Conservation (phyloP, 1,139 yeast species). For the Geotrichum bryndzae region DNA sequence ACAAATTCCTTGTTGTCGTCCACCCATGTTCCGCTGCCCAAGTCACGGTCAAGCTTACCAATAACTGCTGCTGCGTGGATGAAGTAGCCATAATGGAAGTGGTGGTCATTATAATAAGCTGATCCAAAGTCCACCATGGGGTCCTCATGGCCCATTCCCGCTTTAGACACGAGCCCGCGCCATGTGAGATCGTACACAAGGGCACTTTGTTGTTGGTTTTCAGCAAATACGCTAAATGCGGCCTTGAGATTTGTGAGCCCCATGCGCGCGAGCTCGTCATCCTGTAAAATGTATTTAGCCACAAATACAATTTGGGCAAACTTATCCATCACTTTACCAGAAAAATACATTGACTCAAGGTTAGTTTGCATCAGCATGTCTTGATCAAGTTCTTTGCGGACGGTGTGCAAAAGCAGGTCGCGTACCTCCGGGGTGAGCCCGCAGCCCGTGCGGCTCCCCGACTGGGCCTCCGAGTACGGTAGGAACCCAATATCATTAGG, state of each 20-base stretch:
- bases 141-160: constrained; percentile 40
- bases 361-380: constrained; percentile 50
- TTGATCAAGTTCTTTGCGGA: constrained; percentile 55
- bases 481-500: constrained; percentile 49
- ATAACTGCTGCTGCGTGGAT: constrained; percentile 74
- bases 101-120: constrained; percentile 71
- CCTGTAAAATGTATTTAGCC: constrained; percentile 52
- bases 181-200: constrained; percentile 62
- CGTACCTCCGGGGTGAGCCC: constrained; percentile 52
- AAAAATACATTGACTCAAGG: constrained; percentile 46
- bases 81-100: constrained; percentile 75
- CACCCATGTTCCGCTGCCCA: constrained; percentile 64
- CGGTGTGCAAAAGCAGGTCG: constrained; percentile 52
- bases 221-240: constrained; percentile 47
- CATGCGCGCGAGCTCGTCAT: constrained; percentile 44
- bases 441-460: constrained; percentile 42
- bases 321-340: constrained; percentile 67
- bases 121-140: constrained; percentile 60
- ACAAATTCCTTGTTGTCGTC: constrained; percentile 55
- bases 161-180: constrained; percentile 62
- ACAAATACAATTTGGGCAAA: constrained; percentile 66
- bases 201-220: constrained; percentile 51
- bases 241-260: constrained; percentile 47
- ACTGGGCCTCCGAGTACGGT: constrained; percentile 46
- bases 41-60: constrained; percentile 54